These are phyloP conservation scores for Coffea canephora DNA, from an alignment of 257 asterid species.

Conservation along the genomic window DNA sequence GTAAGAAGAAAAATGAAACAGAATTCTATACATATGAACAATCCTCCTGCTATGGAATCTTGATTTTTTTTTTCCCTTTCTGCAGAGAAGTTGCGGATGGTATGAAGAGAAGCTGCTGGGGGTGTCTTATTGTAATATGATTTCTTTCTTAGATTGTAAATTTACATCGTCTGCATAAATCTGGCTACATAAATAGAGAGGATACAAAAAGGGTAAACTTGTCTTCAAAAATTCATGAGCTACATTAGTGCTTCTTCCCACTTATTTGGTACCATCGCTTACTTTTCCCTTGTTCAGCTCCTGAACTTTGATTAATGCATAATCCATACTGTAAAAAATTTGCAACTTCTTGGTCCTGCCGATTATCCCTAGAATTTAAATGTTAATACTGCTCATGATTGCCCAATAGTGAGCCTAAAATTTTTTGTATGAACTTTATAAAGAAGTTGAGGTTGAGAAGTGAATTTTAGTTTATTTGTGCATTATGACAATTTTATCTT, in stretches of 20 bases:
- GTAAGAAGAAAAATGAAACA: not conserved
- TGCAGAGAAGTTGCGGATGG: conserved; percentile 1
- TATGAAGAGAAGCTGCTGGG: not conserved
- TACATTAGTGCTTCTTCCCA: not conserved
- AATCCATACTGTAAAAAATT: not conserved
- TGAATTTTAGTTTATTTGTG: too few species aligned
- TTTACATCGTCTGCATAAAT: not conserved
- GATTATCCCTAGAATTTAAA: not conserved
- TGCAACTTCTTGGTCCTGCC: not conserved
- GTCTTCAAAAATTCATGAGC: not conserved
- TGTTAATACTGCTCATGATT: not conserved
- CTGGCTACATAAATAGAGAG: not conserved
- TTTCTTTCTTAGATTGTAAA: conserved; percentile 7
- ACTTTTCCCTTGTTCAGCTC: too few species aligned
- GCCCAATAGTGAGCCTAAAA: not conserved
- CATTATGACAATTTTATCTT: not conserved
- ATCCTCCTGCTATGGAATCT: not conserved
- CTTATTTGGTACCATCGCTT: not conserved
- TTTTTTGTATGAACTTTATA: too few species aligned
- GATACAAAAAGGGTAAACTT: not conserved
- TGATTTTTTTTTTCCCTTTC: not conserved
- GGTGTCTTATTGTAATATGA: not conserved
- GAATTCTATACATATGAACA: too few species aligned
- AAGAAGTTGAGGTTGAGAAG: too few species aligned
- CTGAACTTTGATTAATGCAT: not conserved